phyloP scores from a whole-genome alignment of 2,329 filamentous ascomycete genomes.

The Ilyonectria sp. region DNA sequence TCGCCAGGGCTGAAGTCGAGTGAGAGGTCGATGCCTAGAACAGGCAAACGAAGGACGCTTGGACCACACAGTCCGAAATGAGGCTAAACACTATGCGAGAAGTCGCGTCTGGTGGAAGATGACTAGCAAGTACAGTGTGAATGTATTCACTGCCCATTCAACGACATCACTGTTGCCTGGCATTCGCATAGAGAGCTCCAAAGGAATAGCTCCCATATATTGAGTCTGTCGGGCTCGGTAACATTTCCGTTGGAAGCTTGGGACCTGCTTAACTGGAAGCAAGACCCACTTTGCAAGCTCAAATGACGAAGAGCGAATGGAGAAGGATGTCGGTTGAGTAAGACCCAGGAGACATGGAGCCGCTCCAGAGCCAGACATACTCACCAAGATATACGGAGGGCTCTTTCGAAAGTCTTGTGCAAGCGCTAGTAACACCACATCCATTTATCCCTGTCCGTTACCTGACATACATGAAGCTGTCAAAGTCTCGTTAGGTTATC shows the following conservation, averaged over 20 bases:
- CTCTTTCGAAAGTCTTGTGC: too few relatives aligned
- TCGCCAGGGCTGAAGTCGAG: not conserved
- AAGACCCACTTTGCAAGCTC: not conserved
- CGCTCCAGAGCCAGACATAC: too few relatives aligned
- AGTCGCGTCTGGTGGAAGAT: not conserved
- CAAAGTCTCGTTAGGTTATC: too few relatives aligned
- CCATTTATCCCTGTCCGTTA: too few relatives aligned
- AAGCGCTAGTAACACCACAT: too few relatives aligned
- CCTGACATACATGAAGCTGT: too few relatives aligned
- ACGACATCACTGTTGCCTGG: too few relatives aligned
- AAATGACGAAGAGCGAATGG: not conserved
- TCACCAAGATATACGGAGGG: too few relatives aligned
- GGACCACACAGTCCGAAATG: constrained; percentile 14
- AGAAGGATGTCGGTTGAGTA: not conserved
- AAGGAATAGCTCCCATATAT: too few relatives aligned
- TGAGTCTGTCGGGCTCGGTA: not conserved
- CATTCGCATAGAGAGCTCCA: too few relatives aligned
- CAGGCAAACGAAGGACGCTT: constrained; percentile 11
- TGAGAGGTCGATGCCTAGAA: constrained; percentile 11
- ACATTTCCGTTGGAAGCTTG: not conserved
- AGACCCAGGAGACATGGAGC: too few relatives aligned
- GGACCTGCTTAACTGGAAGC: not conserved
- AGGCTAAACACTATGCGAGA: not conserved
- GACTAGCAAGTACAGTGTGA: constrained; percentile 1
- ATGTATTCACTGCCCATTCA: not conserved